Percentiles rank a stretch among this genome's conserved stretches.
Conservation (phyloP, 2,329 filamentous ascomycete species). For the Penicillium polonicum region DNA sequence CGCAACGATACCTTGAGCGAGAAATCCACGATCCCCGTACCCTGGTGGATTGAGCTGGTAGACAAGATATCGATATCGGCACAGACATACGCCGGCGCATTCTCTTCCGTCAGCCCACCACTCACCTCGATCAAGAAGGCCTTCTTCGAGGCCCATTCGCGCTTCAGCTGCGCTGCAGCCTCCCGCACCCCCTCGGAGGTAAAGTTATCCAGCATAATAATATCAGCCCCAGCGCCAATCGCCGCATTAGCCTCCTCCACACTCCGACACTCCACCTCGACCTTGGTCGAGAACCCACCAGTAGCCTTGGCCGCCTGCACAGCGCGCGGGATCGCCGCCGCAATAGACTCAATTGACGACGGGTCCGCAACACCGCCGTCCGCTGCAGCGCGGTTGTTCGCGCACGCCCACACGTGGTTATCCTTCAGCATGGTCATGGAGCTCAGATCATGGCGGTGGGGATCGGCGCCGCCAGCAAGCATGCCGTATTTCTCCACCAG, state of each 20-base stretch:
- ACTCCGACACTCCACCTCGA: conserved; percentile 92
- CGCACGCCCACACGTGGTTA: conserved; percentile 93
- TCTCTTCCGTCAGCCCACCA: conserved; percentile 80
- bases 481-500: conserved; percentile 98
- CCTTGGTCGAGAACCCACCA: conserved; percentile 86
- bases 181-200: conserved; percentile 71
- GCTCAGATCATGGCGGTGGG: conserved; percentile 85
- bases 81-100: conserved; percentile 71
- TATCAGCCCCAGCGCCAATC: conserved; percentile 84
- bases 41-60: conserved; percentile 95
- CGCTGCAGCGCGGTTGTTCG: conserved; percentile 41
- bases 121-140: conserved; percentile 85
- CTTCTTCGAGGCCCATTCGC: conserved; percentile 72
- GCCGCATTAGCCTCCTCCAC: conserved; percentile 89
- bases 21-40: conserved; percentile 90
- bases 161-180: conserved; percentile 73
- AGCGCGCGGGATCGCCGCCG: conserved; percentile 75
- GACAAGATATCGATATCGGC: conserved; percentile 91
- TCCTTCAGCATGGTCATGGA: conserved; percentile 99
- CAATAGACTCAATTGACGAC: conserved; percentile 29
- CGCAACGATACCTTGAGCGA: conserved; percentile 75
- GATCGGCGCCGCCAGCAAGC: conserved; percentile 87
- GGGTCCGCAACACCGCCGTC: conserved; percentile 19
- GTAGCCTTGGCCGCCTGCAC: conserved; percentile 79
- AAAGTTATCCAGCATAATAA: conserved; percentile 98